phyloP scores from a whole-genome alignment of 139 green algal genomes.

The Picochlorum sp. region DNA sequence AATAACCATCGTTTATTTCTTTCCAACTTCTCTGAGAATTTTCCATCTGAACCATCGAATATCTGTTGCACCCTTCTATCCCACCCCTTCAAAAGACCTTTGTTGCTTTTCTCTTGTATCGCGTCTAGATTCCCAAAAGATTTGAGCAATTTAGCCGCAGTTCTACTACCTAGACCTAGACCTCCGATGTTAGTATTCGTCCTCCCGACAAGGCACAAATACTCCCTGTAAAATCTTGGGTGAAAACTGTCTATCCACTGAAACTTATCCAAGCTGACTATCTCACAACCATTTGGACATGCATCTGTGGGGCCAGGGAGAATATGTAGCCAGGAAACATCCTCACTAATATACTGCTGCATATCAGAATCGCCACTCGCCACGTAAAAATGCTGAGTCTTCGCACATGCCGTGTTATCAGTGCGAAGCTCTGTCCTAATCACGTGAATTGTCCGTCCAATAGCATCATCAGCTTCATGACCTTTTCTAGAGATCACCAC shows the following conservation, averaged over 20 bases:
- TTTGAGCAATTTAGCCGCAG: background rate
- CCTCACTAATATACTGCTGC: background rate
- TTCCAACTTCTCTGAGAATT: background rate
- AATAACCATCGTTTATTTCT: background rate
- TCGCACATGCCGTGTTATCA: background rate
- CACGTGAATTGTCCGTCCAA: background rate
- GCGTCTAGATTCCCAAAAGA: background rate
- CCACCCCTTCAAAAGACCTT: slow-evolving; percentile 2
- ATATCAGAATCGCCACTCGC: slow-evolving; percentile 6
- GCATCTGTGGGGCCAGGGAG: background rate
- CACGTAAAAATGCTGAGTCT: background rate
- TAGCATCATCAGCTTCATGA: background rate
- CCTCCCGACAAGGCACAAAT: background rate
- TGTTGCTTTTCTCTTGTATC: background rate
- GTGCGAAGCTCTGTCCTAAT: no score
- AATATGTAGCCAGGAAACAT: slow-evolving; percentile 2
- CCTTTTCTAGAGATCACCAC: background rate
- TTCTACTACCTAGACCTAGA: background rate
- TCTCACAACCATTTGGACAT: background rate
- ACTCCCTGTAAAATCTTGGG: background rate
- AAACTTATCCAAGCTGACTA: background rate
- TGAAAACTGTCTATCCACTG: background rate
- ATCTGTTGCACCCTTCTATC: background rate
- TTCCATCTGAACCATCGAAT: background rate
- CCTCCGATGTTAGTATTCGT: background rate